Evolutionary conservation across 345 rosid species (phyloP), one percentile per base, ranked within the genome.

Genomic region (Pseudoturritis turrita): DNA sequence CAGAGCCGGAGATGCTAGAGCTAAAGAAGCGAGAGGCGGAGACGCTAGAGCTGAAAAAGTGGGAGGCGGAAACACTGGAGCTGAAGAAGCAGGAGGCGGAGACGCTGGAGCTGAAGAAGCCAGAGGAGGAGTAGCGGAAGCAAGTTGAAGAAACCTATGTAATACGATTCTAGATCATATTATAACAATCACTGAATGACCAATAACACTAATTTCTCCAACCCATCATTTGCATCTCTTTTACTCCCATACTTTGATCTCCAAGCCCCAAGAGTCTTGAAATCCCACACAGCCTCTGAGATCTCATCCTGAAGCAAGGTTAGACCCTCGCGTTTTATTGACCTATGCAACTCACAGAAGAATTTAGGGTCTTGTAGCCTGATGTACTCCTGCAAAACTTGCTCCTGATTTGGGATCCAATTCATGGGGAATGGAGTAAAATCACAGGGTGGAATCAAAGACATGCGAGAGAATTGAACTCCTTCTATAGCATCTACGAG

Each of bases 401-500:
- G 83, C 73, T 95, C 99, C 55, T 95, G 99, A 52, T 83, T 80
- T 0, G 99, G 99, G 7, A 88, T 62, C 96, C 97, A 95, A 47
- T 88, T 91, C 82, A 87, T 81, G 0, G 96, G 94, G 77, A 95
- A 87, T 55, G 96, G 93, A 59, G 96, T 80, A 79, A 91, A 95
- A 79, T 95, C 99, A 75, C 97, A 91, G 5, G 89, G 84, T 6
- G 99, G 99, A 78, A 95, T 91, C 78, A 81, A 62, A 21, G 99
- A 85, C 97, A 89, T 91, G 69, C 80, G 96, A 2, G 96, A 88
- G 77, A 95, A 95, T 65, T 88, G 97, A 80, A 95, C 90, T 46
- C 99, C 88, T 83, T 95, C 93, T 49, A 95, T 91, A 67, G 89
- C 88, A 78, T 95, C 97, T 9, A 89, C 99, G 23, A 91, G 89